phyloP scores from a whole-genome alignment of 2,329 filamentous ascomycete species.

The Fonsecaea multimorphosa region DNA sequence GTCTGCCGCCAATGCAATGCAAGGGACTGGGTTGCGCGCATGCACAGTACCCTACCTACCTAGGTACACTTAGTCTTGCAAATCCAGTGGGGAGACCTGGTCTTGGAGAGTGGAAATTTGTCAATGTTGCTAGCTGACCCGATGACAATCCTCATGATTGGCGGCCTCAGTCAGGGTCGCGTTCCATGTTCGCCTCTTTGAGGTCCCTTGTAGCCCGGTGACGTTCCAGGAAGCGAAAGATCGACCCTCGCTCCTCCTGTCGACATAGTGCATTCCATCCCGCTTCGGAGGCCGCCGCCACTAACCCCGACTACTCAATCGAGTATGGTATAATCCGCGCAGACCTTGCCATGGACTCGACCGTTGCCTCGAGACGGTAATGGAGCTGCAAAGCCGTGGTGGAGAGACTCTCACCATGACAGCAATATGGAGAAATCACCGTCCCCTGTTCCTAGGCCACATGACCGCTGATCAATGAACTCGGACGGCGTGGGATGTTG shows the following conservation, averaged over 20 bases:
- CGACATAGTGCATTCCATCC: constrained; percentile 2
- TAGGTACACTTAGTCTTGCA: constrained; percentile 2
- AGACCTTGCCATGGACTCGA: not conserved
- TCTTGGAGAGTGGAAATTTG: not conserved
- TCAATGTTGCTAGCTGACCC: not conserved
- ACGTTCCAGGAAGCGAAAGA: not conserved
- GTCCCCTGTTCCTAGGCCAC: not conserved
- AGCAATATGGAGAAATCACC: not conserved
- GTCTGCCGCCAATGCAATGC: constrained; percentile 2
- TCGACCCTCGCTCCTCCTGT: not conserved
- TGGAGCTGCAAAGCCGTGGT: not conserved
- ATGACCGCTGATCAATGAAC: not conserved
- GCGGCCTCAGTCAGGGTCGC: not conserved
- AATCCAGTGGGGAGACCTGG: not conserved
- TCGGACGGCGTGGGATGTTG: constrained; percentile 5
- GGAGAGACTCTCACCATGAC: not conserved
- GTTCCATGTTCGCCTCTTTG: constrained; percentile 1
- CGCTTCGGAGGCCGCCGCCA: constrained; percentile 8
- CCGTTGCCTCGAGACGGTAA: constrained; percentile 8
- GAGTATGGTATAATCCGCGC: not conserved
- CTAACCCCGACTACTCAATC: not conserved
- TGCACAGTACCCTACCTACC: not conserved
- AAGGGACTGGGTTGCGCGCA: not conserved
- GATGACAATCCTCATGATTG: not conserved
- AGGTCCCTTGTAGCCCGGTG: not conserved